Evolutionary conservation across 2,329 filamentous ascomycete species (phyloP), one percentile per base, ranked within the genome.

Genomic region (Microcera coccophila): DNA sequence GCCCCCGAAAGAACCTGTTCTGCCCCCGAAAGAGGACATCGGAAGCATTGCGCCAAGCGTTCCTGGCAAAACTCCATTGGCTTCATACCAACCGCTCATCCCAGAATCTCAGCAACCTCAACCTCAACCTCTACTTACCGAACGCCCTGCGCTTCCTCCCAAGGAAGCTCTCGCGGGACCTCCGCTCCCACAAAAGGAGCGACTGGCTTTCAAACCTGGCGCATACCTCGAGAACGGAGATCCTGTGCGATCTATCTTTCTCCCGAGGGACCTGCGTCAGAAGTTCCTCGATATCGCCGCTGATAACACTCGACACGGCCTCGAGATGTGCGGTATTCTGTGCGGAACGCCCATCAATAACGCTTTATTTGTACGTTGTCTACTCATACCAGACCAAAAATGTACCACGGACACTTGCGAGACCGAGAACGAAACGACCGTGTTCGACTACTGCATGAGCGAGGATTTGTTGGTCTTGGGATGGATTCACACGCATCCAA

Each of bases 401-500:
- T 85, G 85, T 58, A 96, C 91, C 0, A 83, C 85, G 3, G 91
- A 98, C 61, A 97, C 93, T 0, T 98, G 93, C 64, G 91, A 97
- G 66, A 97, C 89, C 16, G 81, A 89, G 36, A 93, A 96, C 53
- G 90, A 95, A 63, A 78, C 79, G 21, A 81, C 82, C 1, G 75
- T 96, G 20, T 90, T 96, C 55, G 89, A 95, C 43, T 96, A 91
- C 63, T 94, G 90, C 60, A 87, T 93, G 56, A 76, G 75, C 4
- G 81, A 95, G 59, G 87, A 94, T 47, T 68, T 97, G 26, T 79
- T 95, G 64, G 82, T 95, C 40, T 76, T 95, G 4, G 91, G 91
- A 29, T 98, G 93, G 93, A 98, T 98, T 48, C 93, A 98, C 62
- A 98, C 93, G 0, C 93, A 98, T 63, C 93, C 93, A 0, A 89